Evolutionary conservation across 768 basidiomycete species (phyloP).

Genomic region (Daedalea quercina): DNA sequence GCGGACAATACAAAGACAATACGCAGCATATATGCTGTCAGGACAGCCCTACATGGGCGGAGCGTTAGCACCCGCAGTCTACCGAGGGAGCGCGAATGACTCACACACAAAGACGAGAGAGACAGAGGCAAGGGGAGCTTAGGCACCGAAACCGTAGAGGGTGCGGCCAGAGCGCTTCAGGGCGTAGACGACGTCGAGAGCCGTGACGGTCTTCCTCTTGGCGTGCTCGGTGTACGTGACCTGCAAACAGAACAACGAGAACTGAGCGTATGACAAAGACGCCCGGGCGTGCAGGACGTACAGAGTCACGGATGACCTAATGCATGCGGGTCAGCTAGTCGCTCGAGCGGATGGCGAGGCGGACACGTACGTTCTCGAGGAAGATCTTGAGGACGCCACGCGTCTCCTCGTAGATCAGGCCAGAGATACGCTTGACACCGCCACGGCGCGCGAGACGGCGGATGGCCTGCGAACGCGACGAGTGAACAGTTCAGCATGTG

Average conservation of each 20-base stretch:
- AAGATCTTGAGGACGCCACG: constrained; percentile 61
- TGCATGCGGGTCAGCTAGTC: not conserved
- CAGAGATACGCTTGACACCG: constrained; percentile 60
- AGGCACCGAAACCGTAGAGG: constrained; percentile 51
- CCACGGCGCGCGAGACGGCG: constrained; percentile 57
- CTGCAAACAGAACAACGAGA: not conserved
- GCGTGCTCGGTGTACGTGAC: constrained; percentile 58
- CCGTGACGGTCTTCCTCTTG: constrained; percentile 49
- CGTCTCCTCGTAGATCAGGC: constrained; percentile 60
- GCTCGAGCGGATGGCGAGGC: constrained; percentile 6
- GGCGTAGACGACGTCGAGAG: constrained; percentile 57
- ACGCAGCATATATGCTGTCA: no score
- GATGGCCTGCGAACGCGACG: constrained; percentile 28
- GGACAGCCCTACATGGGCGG: no score
- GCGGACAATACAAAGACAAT: not conserved
- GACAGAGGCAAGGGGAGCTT: constrained; percentile 6
- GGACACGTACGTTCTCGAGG: constrained; percentile 35
- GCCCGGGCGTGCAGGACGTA: not conserved
- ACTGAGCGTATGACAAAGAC: not conserved
- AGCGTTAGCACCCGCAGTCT: not conserved
- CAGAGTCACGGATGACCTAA: constrained; percentile 39
- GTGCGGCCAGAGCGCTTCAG: constrained; percentile 53
- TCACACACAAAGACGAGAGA: not conserved
- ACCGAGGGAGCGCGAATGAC: not conserved
- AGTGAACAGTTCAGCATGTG: not conserved